Evolutionary conservation across 1,139 yeast genomes (phyloP).

Genomic region (Casaregolazyma lundiana): DNA sequence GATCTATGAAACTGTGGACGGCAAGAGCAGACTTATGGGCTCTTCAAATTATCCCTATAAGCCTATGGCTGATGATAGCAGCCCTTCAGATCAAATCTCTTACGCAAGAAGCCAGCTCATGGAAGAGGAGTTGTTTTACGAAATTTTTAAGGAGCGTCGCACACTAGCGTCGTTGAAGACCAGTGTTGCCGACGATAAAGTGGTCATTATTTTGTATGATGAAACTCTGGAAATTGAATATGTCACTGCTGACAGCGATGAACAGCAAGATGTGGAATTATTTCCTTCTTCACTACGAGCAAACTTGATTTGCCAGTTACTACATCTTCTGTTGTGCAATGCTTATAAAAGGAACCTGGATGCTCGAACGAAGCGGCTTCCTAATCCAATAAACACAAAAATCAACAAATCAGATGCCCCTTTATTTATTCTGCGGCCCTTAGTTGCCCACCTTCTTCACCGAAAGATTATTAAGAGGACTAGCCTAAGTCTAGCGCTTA

Average conservation of each 20-base stretch:
- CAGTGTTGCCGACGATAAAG: conserved; percentile 58
- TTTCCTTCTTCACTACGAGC: conserved; percentile 32
- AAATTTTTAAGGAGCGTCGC: conserved; percentile 68
- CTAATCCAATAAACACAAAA: conserved; percentile 18
- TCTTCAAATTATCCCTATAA: conserved; percentile 17
- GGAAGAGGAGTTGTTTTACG: conserved; percentile 65
- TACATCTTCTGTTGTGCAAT: conserved; percentile 59
- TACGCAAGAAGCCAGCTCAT: conserved; percentile 64
- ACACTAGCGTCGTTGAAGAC: conserved; percentile 69
- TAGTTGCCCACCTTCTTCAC: conserved; percentile 66
- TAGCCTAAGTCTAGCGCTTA: conserved; percentile 40
- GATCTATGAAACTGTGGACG: conserved; percentile 24
- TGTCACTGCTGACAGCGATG: conserved; percentile 34
- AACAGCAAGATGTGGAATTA: conserved; percentile 10
- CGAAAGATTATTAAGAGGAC: conserved; percentile 47
- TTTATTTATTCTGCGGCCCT: conserved; percentile 52
- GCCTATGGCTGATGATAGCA: conserved; percentile 18
- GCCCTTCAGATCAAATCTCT: conserved; percentile 29
- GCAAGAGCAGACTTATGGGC: conserved; percentile 25
- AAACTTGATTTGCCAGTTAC: conserved; percentile 47
- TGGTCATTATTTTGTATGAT: conserved; percentile 59
- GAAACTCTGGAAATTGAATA: conserved; percentile 69
- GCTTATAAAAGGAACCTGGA: conserved; percentile 51
- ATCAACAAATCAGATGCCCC: conserved; percentile 39
- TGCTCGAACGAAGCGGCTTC: conserved; percentile 36